A percentile compares a stretch with the other conserved stretches of the same genome.
Evolutionary conservation across 768 basidiomycete species (phyloP).

Genomic region (Mycena amicta): DNA sequence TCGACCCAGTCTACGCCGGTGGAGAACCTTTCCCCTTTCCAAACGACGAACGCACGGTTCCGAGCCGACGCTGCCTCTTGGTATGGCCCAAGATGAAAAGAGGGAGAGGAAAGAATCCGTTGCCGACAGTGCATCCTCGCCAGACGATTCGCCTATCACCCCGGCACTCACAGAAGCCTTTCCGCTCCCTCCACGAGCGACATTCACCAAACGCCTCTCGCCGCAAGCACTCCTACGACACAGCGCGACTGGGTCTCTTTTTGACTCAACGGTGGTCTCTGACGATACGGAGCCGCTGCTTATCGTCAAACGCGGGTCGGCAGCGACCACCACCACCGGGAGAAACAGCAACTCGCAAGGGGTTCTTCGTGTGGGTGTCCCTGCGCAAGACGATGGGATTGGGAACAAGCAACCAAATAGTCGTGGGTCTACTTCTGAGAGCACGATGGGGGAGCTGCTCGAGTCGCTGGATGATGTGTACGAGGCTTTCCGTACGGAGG

Average conservation of each 20-base stretch:
- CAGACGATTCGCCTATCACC: too few species aligned
- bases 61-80: too few species aligned
- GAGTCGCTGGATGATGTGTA: conserved; percentile 14
- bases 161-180: conserved; percentile 2
- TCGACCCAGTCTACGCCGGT: conserved; percentile 7
- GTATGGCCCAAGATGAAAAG: too few species aligned
- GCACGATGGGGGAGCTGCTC: conserved; percentile 17
- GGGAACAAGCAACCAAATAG: too few species aligned
- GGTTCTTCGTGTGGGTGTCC: too few species aligned
- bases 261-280: conserved; percentile 3
- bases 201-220: conserved; percentile 11
- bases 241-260: conserved; percentile 1
- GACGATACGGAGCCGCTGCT: conserved; percentile 8
- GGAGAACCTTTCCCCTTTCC: conserved; percentile 10
- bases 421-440: background rate
- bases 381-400: too few species aligned
- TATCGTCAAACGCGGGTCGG: conserved; percentile 15
- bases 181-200: conserved; percentile 7
- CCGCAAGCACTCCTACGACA: background rate
- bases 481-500: conserved; percentile 1
- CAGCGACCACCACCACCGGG: background rate
- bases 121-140: background rate
- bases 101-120: background rate
- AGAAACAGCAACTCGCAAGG: conserved; percentile 1
- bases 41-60: too few species aligned